A percentile compares a stretch with the other conserved stretches of the same genome.
phyloP scores from a whole-genome alignment of 106 monocot genomes.

The Chionographis japonica region DNA sequence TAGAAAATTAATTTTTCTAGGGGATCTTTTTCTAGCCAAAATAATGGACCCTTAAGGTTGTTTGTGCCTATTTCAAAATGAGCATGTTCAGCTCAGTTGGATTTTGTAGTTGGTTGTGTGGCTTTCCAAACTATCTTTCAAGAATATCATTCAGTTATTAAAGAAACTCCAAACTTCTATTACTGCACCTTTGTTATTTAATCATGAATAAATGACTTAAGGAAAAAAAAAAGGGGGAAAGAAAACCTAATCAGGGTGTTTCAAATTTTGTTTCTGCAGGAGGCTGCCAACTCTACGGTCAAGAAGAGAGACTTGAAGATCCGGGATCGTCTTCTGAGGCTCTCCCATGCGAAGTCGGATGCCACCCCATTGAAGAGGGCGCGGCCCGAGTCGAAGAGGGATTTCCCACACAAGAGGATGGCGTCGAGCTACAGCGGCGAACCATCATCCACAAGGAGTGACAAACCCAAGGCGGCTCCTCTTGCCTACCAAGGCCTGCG shows the following conservation, averaged over 20 bases:
- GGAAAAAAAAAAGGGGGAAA: too few species aligned
- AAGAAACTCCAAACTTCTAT: too few species aligned
- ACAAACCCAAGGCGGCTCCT: conserved; percentile 37
- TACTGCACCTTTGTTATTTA: too few species aligned
- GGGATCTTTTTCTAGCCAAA: too few species aligned
- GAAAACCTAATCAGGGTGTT: background rate
- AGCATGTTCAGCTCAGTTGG: too few species aligned
- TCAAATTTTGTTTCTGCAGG: conserved; percentile 29
- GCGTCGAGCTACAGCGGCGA: conserved; percentile 3
- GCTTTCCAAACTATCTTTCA: too few species aligned
- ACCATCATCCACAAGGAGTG: conserved; percentile 14
- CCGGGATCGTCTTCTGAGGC: conserved; percentile 66
- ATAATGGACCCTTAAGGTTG: too few species aligned
- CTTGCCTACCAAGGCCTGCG: conserved; percentile 78
- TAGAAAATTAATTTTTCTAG: too few species aligned
- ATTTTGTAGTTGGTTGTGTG: too few species aligned
- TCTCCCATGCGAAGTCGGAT: conserved; percentile 71
- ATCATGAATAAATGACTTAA: too few species aligned
- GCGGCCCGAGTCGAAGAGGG: conserved; percentile 1
- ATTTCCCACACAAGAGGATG: conserved; percentile 20
- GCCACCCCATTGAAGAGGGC: conserved; percentile 35
- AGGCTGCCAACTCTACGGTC: conserved; percentile 56
- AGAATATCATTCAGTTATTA: too few species aligned
- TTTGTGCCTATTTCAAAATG: too few species aligned
- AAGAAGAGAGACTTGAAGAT: conserved; percentile 57